A percentile compares a stretch with the other conserved stretches of the same genome.
These are phyloP conservation scores for Blastomyces parvus DNA, from an alignment of 2,329 filamentous ascomycete species.

Conservation along the genomic window DNA sequence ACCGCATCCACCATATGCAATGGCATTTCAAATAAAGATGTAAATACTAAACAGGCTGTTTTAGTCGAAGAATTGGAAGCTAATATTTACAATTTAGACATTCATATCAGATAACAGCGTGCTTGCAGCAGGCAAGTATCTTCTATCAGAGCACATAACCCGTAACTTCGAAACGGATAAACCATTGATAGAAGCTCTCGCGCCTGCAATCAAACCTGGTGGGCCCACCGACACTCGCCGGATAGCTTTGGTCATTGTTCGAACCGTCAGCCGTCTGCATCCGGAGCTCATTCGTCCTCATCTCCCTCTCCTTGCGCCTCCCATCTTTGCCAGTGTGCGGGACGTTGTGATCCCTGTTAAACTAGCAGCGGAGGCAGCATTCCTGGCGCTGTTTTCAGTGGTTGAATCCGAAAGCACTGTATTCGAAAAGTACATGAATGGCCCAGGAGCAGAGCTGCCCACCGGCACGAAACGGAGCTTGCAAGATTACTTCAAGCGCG, in stretches of 20 bases:
- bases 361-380: constrained; percentile 85
- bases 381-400: constrained; percentile 81
- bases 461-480: constrained; percentile 76
- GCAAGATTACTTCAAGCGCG: constrained; percentile 93
- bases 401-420: constrained; percentile 76
- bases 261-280: constrained; percentile 71
- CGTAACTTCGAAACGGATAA: constrained; percentile 65
- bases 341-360: constrained; percentile 93
- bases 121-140: constrained; percentile 81
- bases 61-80: constrained; percentile 5
- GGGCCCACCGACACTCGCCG: constrained; percentile 73
- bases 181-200: constrained; percentile 68
- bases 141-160: constrained; percentile 54
- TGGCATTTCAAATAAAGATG: constrained; percentile 67
- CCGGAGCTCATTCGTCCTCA: constrained; percentile 75
- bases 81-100: constrained; percentile 42
- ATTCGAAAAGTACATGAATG: constrained; percentile 82
- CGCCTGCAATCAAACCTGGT: constrained; percentile 65
- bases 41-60: constrained; percentile 37
- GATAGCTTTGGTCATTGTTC: constrained; percentile 74
- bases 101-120: constrained; percentile 82
- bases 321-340: constrained; percentile 81
- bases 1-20: constrained; percentile 66
- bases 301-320: constrained; percentile 65
- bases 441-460: constrained; percentile 55